Conservation (phyloP, 495 filamentous ascomycete species). For the Filosporella fistucella region DNA sequence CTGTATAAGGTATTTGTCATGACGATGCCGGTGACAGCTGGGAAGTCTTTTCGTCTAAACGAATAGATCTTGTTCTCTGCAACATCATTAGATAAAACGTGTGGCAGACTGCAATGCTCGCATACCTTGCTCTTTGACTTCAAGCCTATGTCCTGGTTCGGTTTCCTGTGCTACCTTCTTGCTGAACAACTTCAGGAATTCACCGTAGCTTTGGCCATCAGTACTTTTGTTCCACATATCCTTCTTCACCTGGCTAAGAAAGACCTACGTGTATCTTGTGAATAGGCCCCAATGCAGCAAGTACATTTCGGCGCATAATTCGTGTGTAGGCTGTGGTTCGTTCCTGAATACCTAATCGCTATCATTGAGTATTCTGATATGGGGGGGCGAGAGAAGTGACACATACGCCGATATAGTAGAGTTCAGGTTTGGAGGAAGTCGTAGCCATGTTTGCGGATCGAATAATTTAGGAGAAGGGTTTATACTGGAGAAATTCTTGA, state of each 20-base stretch:
- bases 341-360: constrained; percentile 90
- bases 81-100: too few relatives aligned
- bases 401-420: constrained; percentile 87
- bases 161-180: constrained; percentile 78
- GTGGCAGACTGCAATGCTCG: too few relatives aligned
- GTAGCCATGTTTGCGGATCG: constrained; percentile 65
- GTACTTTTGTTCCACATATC: background rate
- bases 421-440: too few relatives aligned
- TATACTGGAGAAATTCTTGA: too few relatives aligned
- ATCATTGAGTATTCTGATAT: too few relatives aligned
- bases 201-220: constrained; percentile 26
- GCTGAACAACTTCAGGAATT: constrained; percentile 67
- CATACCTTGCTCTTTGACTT: constrained; percentile 77
- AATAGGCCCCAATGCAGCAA: constrained; percentile 78
- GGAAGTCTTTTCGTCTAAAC: too few relatives aligned
- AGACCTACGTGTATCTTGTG: constrained; percentile 59
- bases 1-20: constrained; percentile 91
- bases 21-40: constrained; percentile 84
- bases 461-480: too few relatives aligned
- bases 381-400: constrained; percentile 13
- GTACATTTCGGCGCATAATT: constrained; percentile 77
- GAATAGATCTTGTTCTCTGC: too few relatives aligned
- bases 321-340: constrained; percentile 69
- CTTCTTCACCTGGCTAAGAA: background rate
- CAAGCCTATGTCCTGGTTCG: constrained; percentile 80